These are phyloP conservation scores for Suhomyces sp. DNA, from an alignment of 805 yeast species.

Conservation along the genomic window DNA sequence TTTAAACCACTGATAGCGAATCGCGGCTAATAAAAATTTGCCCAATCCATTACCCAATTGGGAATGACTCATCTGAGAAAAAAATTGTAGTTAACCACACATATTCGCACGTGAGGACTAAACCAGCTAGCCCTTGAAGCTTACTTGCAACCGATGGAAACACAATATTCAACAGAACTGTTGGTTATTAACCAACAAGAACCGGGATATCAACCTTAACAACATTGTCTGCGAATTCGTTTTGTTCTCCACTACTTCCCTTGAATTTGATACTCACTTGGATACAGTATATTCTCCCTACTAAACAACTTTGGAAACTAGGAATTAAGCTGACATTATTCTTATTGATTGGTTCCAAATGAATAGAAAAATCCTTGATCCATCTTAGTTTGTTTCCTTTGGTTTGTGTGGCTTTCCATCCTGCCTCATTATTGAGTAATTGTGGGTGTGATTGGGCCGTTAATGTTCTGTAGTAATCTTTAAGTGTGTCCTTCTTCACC, in stretches of 20 bases:
- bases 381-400: constrained; percentile 27
- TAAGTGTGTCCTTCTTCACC: constrained; percentile 40
- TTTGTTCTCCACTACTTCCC: constrained; percentile 38
- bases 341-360: constrained; percentile 42
- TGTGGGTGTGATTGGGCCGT: constrained; percentile 25
- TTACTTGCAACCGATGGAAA: neutral
- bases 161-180: too few species aligned
- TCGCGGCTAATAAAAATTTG: constrained; percentile 32
- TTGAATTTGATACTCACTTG: constrained; percentile 36
- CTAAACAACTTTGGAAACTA: constrained; percentile 60
- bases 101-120: too few species aligned
- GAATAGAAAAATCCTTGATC: constrained; percentile 37
- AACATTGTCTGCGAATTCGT: constrained; percentile 31
- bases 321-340: constrained; percentile 55
- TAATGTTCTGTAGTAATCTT: constrained; percentile 33
- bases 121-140: neutral
- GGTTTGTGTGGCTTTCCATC: constrained; percentile 30
- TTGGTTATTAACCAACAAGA: constrained; percentile 27
- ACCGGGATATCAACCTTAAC: constrained; percentile 38
- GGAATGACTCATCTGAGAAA: constrained; percentile 28
- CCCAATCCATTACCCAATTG: constrained; percentile 20
- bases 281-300: constrained; percentile 58
- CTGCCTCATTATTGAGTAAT: constrained; percentile 20
- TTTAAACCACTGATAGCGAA: constrained; percentile 31
- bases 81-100: too few species aligned